These are phyloP conservation scores for Xylariaceae sp. DNA, from an alignment of 2,329 filamentous ascomycete genomes.

Conservation along the genomic window DNA sequence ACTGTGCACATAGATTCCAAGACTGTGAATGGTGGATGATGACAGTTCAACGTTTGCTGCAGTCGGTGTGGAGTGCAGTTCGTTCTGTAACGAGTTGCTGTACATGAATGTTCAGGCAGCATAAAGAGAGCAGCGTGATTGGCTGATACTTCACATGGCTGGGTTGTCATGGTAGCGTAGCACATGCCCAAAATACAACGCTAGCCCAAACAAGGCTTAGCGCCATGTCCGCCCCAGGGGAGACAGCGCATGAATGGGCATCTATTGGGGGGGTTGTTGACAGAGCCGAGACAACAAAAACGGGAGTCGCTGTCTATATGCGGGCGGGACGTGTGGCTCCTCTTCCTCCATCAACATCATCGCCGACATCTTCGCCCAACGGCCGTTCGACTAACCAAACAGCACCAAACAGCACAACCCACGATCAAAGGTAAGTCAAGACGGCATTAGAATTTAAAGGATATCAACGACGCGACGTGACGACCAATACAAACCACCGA, in stretches of 20 bases:
- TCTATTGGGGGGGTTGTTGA: slow-evolving; percentile 32
- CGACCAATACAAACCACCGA: background rate
- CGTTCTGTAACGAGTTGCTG: background rate
- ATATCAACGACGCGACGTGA: background rate
- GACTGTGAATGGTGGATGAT: slow-evolving; percentile 3
- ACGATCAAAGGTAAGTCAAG: slow-evolving; percentile 23
- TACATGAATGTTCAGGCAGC: slow-evolving; percentile 9
- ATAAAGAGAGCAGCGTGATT: background rate
- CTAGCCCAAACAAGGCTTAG: slow-evolving; percentile 30
- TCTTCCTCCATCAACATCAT: slow-evolving; percentile 28
- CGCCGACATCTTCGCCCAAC: slow-evolving; percentile 21
- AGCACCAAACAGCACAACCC: slow-evolving; percentile 16
- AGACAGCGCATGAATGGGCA: slow-evolving; percentile 31
- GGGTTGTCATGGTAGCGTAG: slow-evolving; percentile 42
- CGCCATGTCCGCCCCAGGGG: slow-evolving; percentile 33
- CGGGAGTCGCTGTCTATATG: slow-evolving; percentile 21
- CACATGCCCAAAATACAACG: slow-evolving; percentile 31
- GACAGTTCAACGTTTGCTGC: background rate
- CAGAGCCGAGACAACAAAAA: slow-evolving; percentile 29
- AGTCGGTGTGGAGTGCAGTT: slow-evolving; percentile 5
- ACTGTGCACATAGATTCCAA: background rate
- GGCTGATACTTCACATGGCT: slow-evolving; percentile 4
- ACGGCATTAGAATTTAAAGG: background rate
- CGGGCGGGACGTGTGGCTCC: slow-evolving; percentile 14
- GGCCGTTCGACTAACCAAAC: slow-evolving; percentile 23